Conservation (phyloP, 495 filamentous ascomycete species). For the Penicillium tannophilum region DNA sequence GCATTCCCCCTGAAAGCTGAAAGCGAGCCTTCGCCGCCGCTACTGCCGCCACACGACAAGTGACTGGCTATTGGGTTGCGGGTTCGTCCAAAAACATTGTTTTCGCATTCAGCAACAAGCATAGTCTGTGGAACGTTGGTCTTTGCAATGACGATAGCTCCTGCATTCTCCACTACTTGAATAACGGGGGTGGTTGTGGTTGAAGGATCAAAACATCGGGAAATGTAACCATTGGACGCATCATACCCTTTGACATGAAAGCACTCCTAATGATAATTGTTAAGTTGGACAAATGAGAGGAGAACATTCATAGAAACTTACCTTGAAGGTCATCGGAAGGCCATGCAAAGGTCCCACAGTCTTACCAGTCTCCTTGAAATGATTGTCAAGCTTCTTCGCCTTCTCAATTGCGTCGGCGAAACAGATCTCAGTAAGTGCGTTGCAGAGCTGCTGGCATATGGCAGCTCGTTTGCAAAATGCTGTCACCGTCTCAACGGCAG, state of each 20-base stretch:
- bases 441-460: no score
- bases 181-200: constrained; percentile 41
- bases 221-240: background rate
- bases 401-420: constrained; percentile 58
- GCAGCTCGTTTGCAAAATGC: no score
- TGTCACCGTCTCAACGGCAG: no score
- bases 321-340: constrained; percentile 63
- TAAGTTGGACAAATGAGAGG: no score
- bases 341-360: constrained; percentile 55
- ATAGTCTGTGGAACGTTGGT: constrained; percentile 47
- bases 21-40: constrained; percentile 66
- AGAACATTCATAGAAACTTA: constrained; percentile 17
- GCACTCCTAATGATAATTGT: no score
- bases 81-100: constrained; percentile 44
- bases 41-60: constrained; percentile 58
- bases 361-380: constrained; percentile 20
- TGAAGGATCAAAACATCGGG: background rate
- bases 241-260: constrained; percentile 51
- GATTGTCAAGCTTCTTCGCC: constrained; percentile 38
- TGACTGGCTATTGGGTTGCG: constrained; percentile 55
- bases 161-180: constrained; percentile 10
- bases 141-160: constrained; percentile 35
- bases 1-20: constrained; percentile 57
- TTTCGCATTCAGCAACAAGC: constrained; percentile 50
- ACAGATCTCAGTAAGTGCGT: constrained; percentile 43